These are phyloP conservation scores for Salvia hispanica DNA, from an alignment of 257 asterid species.

Conservation along the genomic window DNA sequence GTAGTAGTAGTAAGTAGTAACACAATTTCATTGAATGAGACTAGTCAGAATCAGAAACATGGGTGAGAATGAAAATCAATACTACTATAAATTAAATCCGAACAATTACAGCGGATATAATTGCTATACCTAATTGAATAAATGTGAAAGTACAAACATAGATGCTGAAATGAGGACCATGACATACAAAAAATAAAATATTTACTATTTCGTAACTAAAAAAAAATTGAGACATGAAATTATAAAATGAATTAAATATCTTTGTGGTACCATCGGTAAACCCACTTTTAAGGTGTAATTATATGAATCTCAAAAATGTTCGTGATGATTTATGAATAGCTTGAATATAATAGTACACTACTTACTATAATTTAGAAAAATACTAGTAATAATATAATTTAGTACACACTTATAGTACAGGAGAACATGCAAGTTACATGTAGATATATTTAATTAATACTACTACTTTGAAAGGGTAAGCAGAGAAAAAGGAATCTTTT, in stretches of 20 bases:
- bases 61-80: not conserved
- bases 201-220: too few species aligned
- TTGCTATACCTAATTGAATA: constrained; percentile 17
- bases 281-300: too few species aligned
- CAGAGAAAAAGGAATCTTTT: constrained; percentile 23
- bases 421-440: constrained; percentile 14
- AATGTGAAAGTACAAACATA: not conserved
- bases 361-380: too few species aligned
- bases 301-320: too few species aligned
- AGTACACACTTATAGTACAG: constrained; percentile 7
- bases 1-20: not conserved
- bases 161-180: too few species aligned
- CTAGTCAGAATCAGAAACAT: not conserved
- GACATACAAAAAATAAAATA: too few species aligned
- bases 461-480: too few species aligned
- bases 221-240: too few species aligned
- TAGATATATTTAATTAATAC: not conserved
- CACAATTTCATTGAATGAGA: not conserved
- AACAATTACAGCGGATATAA: not conserved
- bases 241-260: too few species aligned
- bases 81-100: not conserved
- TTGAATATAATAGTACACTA: too few species aligned
- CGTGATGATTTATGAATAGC: too few species aligned
- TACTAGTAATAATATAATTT: not conserved
- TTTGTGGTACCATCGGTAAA: too few species aligned